These are phyloP conservation scores for Erythrobasidium hasegawianum DNA, from an alignment of 1,284 basidiomycete genomes.

Conservation along the genomic window DNA sequence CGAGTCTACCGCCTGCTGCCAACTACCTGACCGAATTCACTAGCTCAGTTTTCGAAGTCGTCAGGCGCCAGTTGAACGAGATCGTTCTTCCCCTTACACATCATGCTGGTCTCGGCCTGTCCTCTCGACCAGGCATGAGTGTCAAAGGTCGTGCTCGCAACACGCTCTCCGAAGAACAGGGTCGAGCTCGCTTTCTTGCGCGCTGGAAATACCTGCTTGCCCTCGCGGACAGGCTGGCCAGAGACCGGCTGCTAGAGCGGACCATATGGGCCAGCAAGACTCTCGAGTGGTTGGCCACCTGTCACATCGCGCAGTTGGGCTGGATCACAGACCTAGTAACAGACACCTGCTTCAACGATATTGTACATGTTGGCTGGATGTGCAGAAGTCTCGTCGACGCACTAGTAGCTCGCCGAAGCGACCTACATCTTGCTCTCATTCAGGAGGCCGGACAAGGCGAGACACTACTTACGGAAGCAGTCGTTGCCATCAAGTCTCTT, in stretches of 20 bases:
- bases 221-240: background rate
- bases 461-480: background rate
- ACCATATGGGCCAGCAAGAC: background rate
- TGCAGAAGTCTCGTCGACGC: conserved; percentile 3
- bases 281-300: background rate
- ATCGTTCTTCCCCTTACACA: conserved; percentile 54
- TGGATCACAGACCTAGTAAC: conserved; percentile 14
- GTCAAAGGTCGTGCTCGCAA: conserved; percentile 33
- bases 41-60: conserved; percentile 74
- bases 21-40: conserved; percentile 88
- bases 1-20: conserved; percentile 67
- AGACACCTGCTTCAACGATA: conserved; percentile 7
- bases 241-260: conserved; percentile 11
- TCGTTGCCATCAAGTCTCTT: background rate
- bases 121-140: conserved; percentile 32
- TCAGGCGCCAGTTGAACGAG: conserved; percentile 82
- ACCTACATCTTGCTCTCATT: background rate
- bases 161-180: conserved; percentile 18
- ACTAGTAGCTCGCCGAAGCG: background rate
- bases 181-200: conserved; percentile 5
- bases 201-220: conserved; percentile 23
- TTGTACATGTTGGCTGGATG: conserved; percentile 19
- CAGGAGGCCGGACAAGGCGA: background rate
- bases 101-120: background rate
- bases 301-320: background rate